Base-by-base conservation (phyloP, 192 early-diverging fungal genomes). In the Gryganskiella cystojenkinii region DNA sequence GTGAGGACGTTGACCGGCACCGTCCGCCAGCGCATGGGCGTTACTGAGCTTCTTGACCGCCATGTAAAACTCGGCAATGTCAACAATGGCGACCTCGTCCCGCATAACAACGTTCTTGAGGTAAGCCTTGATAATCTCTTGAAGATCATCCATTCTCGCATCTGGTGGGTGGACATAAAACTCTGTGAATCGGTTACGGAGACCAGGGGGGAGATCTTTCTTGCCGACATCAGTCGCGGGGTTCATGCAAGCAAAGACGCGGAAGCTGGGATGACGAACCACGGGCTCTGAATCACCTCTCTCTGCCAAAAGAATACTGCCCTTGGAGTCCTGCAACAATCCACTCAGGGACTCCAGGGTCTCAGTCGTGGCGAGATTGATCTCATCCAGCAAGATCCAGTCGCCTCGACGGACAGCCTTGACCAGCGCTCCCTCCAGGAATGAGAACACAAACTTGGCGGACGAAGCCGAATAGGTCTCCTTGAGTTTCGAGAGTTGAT, bases 211-310 rank as follows among this genome's bases (percentile, higher is more conserved):
- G 33, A 99, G 83, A 70, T 99, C 95, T 52, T 94, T 90, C 79
- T 99, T 99, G 54, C 97, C 97, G 0, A 97, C 95, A 84, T 99
- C 98, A 31, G 93, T 99, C 20, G 98, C 92, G 34, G 98, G 98
- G 79, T 99, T 99, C 97, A 99, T 99, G 81, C 98, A 99, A 3
- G 93, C 95, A 80, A 99, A 99, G 4, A 99, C 82, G 4, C 98
- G 85, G 85, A 99, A 99, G 43, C 92, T 91, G 9, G 92, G 90
- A 75, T 99, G 98, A 46, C 98, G 89, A 8, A 84, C 72, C 9
- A 99, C 84, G 10, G 93, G 93, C 62, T 90, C 84, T n/a, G 86
- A 89, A 74, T 96, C 95, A 33, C 97, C 98, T 22, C 95, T 90
- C 65, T 99, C 98, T 4, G 97, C 89, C 50, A 99, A 83, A 14